These are phyloP conservation scores for Claviceps maximensis DNA, from an alignment of 2,329 filamentous ascomycete genomes.

Conservation along the genomic window DNA sequence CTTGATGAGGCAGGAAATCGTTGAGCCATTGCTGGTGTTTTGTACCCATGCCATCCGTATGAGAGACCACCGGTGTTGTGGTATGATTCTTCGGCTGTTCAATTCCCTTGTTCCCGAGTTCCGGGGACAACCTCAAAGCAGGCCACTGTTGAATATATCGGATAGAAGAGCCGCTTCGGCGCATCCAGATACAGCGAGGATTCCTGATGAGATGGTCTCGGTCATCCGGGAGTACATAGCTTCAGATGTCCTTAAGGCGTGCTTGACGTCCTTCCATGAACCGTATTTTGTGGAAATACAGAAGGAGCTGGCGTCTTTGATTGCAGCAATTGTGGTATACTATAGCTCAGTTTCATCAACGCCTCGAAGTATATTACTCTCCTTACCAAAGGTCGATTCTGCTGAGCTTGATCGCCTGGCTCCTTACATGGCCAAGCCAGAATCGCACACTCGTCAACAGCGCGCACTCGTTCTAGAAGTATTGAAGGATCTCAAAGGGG, in stretches of 20 bases:
- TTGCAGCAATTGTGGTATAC: constrained; percentile 69
- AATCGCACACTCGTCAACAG: constrained; percentile 58
- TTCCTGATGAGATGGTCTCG: constrained; percentile 40
- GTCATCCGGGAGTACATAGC: constrained; percentile 83
- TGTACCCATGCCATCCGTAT: constrained; percentile 83
- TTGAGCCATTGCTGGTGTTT: constrained; percentile 83
- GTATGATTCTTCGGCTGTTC: constrained; percentile 75
- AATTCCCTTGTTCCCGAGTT: constrained; percentile 77
- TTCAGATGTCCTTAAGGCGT: constrained; percentile 76
- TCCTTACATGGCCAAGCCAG: constrained; percentile 43
- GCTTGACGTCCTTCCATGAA: constrained; percentile 82
- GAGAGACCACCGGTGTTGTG: constrained; percentile 78
- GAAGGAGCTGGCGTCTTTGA: constrained; percentile 77
- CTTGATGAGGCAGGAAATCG: constrained; percentile 60
- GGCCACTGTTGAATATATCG: constrained; percentile 9
- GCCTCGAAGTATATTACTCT: constrained; percentile 62
- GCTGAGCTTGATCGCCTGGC: constrained; percentile 54
- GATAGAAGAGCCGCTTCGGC: constrained; percentile 14
- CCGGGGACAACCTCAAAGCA: constrained; percentile 15
- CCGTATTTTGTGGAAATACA: constrained; percentile 95
- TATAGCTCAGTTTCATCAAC: constrained; percentile 59
- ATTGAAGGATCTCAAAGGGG: constrained; percentile 72
- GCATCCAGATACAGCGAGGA: constrained; percentile 28
- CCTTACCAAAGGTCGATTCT: constrained; percentile 62
- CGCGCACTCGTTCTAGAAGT: constrained; percentile 72